These are phyloP conservation scores for Nakazawaea wyomingensis DNA, from an alignment of 805 yeast species.

Conservation along the genomic window DNA sequence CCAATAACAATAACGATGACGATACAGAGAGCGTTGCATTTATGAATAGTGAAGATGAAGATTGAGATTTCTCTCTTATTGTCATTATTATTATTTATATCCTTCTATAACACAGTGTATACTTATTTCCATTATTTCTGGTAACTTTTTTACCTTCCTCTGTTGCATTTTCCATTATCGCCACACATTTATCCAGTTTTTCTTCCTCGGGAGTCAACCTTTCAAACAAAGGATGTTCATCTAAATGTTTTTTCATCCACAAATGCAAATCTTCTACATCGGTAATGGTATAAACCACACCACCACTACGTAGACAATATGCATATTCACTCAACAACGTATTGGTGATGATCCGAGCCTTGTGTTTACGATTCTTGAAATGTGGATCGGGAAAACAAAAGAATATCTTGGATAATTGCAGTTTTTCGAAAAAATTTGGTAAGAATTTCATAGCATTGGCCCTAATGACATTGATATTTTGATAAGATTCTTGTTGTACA, in stretches of 20 bases:
- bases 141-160: constrained; percentile 97
- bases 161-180: constrained; percentile 85
- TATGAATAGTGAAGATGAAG: constrained; percentile 18
- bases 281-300: constrained; percentile 88
- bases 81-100: neutral
- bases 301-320: constrained; percentile 79
- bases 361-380: constrained; percentile 94
- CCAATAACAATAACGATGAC: constrained; percentile 13
- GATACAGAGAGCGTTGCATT: constrained; percentile 17
- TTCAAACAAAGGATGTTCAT: constrained; percentile 86
- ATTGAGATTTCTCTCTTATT: constrained; percentile 6
- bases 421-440: constrained; percentile 85
- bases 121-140: constrained; percentile 84
- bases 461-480: constrained; percentile 83
- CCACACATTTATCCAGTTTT: constrained; percentile 70
- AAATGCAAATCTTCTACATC: constrained; percentile 90
- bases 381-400: constrained; percentile 99
- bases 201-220: constrained; percentile 80
- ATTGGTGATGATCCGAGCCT: constrained; percentile 90
- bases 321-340: constrained; percentile 92
- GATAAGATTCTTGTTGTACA: constrained; percentile 38
- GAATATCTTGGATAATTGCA: constrained; percentile 85
- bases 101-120: constrained; percentile 74
- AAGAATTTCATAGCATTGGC: constrained; percentile 97
- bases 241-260: constrained; percentile 95